These are phyloP conservation scores for Penicillium oxalicum DNA, from an alignment of 2,329 filamentous ascomycete species.

Conservation along the genomic window DNA sequence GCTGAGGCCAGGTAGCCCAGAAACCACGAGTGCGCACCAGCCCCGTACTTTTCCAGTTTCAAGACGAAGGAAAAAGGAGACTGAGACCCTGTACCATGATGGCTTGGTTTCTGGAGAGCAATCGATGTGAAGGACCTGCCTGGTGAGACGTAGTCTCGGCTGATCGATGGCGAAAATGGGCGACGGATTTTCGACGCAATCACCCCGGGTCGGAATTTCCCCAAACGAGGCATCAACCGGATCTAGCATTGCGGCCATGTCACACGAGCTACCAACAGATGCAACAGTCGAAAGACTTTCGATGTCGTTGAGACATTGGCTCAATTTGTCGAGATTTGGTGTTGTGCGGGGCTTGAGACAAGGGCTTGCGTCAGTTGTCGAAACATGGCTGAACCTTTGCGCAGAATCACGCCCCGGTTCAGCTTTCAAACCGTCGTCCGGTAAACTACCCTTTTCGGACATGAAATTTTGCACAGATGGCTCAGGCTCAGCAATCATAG, in stretches of 20 bases:
- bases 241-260: not conserved
- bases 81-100: slow-evolving; percentile 18
- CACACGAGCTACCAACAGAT: slow-evolving; percentile 10
- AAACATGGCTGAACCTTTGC: no score
- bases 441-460: no score
- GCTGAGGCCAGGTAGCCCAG: slow-evolving; percentile 25
- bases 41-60: slow-evolving; percentile 14
- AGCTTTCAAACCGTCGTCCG: no score
- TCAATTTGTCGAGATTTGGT: not conserved
- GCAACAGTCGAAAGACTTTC: slow-evolving; percentile 12
- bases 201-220: not conserved
- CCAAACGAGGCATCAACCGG: not conserved
- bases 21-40: slow-evolving; percentile 26
- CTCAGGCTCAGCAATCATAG: no score
- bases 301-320: not conserved
- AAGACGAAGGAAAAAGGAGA: slow-evolving; percentile 16
- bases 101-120: slow-evolving; percentile 9
- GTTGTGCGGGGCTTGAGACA: not conserved
- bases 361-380: not conserved
- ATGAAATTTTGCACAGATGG: no score
- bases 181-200: not conserved
- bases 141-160: slow-evolving; percentile 10
- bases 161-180: not conserved
- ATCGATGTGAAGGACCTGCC: slow-evolving; percentile 17
- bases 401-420: no score